phyloP scores from a whole-genome alignment of 2,329 filamentous ascomycete genomes.

The Fusarium oligoseptatum region DNA sequence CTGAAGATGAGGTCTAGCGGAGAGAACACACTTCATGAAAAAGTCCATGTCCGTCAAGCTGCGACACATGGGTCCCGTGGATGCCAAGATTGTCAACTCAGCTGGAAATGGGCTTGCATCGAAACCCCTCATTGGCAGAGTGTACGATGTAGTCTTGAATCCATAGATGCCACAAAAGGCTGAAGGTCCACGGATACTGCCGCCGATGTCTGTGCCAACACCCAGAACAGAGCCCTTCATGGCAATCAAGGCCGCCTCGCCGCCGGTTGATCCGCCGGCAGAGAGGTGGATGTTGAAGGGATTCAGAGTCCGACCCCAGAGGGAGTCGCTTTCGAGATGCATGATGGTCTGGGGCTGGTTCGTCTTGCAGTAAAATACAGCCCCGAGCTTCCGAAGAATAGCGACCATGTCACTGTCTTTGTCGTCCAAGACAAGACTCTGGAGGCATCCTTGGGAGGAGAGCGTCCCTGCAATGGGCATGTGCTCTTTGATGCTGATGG shows the following conservation, averaged over 20 bases:
- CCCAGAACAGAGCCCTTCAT: conserved; percentile 55
- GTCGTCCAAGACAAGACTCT: neutral
- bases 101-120: neutral
- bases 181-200: conserved; percentile 50
- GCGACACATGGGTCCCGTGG: conserved; percentile 40
- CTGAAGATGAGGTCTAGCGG: conserved; percentile 32
- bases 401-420: neutral
- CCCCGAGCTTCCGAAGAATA: neutral
- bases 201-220: conserved; percentile 56
- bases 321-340: neutral
- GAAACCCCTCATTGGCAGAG: conserved; percentile 41
- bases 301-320: conserved; percentile 57
- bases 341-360: neutral
- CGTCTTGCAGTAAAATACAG: neutral
- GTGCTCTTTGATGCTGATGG: neutral
- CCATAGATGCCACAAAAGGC: conserved; percentile 48
- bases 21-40: conserved; percentile 31
- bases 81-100: neutral
- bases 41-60: conserved; percentile 43
- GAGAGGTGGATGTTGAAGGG: conserved; percentile 71
- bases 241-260: conserved; percentile 58
- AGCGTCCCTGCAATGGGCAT: neutral
- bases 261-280: conserved; percentile 74
- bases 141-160: conserved; percentile 39
- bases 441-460: neutral